phyloP scores from a whole-genome alignment of 2,329 filamentous ascomycete species.

The Ceratocystis cubensis region DNA sequence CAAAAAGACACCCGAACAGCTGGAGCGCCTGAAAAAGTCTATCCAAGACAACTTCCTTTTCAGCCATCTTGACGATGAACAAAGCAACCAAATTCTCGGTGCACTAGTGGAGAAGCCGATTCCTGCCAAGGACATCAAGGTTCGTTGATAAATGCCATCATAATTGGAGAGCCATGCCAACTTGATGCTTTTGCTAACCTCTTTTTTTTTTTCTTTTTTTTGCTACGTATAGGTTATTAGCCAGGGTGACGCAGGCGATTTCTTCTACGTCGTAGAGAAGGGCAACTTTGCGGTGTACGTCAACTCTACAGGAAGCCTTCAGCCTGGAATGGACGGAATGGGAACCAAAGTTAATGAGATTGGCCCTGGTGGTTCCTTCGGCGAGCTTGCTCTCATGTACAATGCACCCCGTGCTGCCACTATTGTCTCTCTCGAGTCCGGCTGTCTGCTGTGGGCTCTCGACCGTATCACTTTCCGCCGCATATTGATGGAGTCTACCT shows the following conservation, averaged over 20 bases:
- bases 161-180: neutral
- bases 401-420: conserved; percentile 93
- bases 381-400: conserved; percentile 96
- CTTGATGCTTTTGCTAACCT: neutral
- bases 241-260: conserved; percentile 91
- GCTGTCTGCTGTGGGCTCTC: conserved; percentile 80
- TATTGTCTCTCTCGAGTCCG: conserved; percentile 66
- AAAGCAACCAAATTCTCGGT: conserved; percentile 72
- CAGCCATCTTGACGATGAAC: conserved; percentile 86
- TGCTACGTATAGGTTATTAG: conserved; percentile 59
- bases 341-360: conserved; percentile 72
- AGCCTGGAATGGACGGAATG: conserved; percentile 69
- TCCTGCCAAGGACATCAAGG: conserved; percentile 73
- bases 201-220: neutral
- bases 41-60: conserved; percentile 90
- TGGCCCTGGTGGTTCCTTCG: conserved; percentile 82
- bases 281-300: conserved; percentile 87
- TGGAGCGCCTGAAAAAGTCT: conserved; percentile 63
- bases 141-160: conserved; percentile 26
- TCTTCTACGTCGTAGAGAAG: conserved; percentile 92
- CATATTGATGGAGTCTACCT: conserved; percentile 96
- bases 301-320: conserved; percentile 61
- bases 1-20: conserved; percentile 70
- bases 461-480: conserved; percentile 94
- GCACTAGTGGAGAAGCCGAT: conserved; percentile 92